Evolutionary conservation across 1,139 yeast species (phyloP), one percentile per base, ranked within the genome.

Genomic region (Candida tropicalis): DNA sequence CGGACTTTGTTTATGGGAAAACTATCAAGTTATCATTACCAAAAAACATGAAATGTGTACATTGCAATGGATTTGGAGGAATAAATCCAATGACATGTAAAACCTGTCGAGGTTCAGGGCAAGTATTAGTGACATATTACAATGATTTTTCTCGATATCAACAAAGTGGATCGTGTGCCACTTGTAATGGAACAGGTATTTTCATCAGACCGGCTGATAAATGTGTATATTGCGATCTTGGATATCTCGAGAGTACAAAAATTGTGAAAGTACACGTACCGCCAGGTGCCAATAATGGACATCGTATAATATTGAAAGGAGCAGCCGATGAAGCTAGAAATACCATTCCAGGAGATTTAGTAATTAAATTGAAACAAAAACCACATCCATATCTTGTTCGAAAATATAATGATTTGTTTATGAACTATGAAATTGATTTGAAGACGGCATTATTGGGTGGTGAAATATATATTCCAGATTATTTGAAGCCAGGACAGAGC

Each of bases 271-370:
- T 83, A 5, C 63, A 65, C 17, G 68, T 81, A 2, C 66, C 72
- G 20, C 81, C 82, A 3, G 89, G 89, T 1, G 65, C 78, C 28
- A 59, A 60, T 36, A 59, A 74, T 40, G 82, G 82, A 0, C 80
- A 79, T 48, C 64, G 68, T 41, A 72, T 82, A 17, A 63, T 79
- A 1, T 59, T 82, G 15, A 68, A 72, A 17, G 79, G 82, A 2
- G 84, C 79, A 51, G 87, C 83, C 0, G 90, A 84, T 52, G 86
- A 83, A 56, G 84, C 83, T 0, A 63, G 75, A 27, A 71, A 74
- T 49, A 65, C 80, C 2, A 63, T 75, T 1, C 87, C 90, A 0
- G 91, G 91, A 2, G 87, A 84, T 57, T 83, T 84, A 7, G 63
- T 83, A 2, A 75, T 84, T 4, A 68, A 65, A 38, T 49, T 73